These are phyloP conservation scores for Nannochloris sp. DNA, from an alignment of 139 green algal species.

Conservation along the genomic window DNA sequence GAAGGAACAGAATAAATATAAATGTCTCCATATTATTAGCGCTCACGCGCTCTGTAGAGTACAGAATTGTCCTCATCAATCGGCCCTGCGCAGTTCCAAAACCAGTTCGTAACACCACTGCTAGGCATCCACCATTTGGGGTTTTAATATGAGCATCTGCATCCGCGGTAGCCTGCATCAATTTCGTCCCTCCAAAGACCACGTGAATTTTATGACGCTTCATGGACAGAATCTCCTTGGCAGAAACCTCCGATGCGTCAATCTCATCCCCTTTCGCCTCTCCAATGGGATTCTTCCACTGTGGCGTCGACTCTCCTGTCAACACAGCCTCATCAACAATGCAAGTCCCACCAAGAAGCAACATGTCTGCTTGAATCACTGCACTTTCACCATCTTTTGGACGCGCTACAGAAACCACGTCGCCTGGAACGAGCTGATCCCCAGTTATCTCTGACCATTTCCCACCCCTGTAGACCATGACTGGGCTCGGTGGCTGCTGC, in stretches of 20 bases:
- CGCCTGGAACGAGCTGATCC: slow-evolving; percentile 81
- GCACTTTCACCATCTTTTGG: slow-evolving; percentile 15
- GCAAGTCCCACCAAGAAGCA: slow-evolving; percentile 82
- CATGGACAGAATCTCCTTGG: slow-evolving; percentile 26
- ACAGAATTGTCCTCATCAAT: slow-evolving; percentile 97
- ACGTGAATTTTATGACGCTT: slow-evolving; percentile 79
- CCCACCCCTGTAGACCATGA: slow-evolving; percentile 44
- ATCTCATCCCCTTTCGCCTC: slow-evolving; percentile 25
- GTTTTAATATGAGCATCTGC: slow-evolving; percentile 53
- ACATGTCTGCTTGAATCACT: slow-evolving; percentile 77
- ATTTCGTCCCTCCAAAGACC: slow-evolving; percentile 89
- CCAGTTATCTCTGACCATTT: slow-evolving; percentile 63
- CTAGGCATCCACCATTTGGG: slow-evolving; percentile 85
- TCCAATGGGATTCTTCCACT: slow-evolving; percentile 72
- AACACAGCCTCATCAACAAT: slow-evolving; percentile 96
- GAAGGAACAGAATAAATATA: slow-evolving; percentile 96
- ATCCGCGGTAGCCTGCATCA: slow-evolving; percentile 73
- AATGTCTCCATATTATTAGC: slow-evolving; percentile 92
- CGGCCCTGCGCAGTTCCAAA: slow-evolving; percentile 91
- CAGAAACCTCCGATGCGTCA: slow-evolving; percentile 22
- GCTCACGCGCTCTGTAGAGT: slow-evolving; percentile 84
- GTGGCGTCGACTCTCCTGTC: slow-evolving; percentile 83
- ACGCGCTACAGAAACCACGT: slow-evolving; percentile 80
- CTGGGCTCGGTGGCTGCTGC: slow-evolving; percentile 61
- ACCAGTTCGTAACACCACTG: slow-evolving; percentile 87